phyloP scores from a whole-genome alignment of 495 filamentous ascomycete species.

The Tetracladium marchalianum region DNA sequence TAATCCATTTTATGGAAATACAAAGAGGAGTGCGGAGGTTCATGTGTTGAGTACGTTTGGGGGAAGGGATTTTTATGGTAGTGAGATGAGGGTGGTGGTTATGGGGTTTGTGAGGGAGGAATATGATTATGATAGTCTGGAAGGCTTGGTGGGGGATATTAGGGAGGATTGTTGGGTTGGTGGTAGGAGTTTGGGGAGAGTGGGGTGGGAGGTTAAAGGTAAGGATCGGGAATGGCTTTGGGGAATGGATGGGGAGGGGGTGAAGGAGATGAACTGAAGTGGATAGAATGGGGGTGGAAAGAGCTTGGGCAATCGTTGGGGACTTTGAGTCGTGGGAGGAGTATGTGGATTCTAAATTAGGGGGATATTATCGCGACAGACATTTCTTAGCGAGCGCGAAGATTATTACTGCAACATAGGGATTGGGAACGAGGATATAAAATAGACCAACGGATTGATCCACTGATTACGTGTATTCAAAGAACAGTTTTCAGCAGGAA shows the following conservation, averaged over 20 bases:
- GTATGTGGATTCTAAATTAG: no score
- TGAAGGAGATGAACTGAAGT: background rate
- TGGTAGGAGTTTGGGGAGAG: slow-evolving; percentile 56
- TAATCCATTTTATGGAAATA: slow-evolving; percentile 91
- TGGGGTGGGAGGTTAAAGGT: slow-evolving; percentile 43
- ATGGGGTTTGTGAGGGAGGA: slow-evolving; percentile 85
- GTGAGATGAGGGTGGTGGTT: slow-evolving; percentile 65
- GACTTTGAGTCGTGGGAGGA: no score
- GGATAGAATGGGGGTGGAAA: no score
- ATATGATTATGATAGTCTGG: slow-evolving; percentile 74
- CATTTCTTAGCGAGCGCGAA: no score
- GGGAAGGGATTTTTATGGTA: slow-evolving; percentile 70
- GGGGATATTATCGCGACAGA: no score
- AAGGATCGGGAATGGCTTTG: background rate
- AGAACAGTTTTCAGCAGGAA: no score
- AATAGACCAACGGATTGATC: no score
- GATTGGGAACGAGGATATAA: no score
- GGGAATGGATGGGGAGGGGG: background rate
- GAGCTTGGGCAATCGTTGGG: no score
- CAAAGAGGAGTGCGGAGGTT: slow-evolving; percentile 74
- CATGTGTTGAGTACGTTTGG: slow-evolving; percentile 71
- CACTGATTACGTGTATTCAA: no score
- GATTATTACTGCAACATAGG: no score
- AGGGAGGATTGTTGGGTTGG: slow-evolving; percentile 79
- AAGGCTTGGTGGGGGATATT: slow-evolving; percentile 82